Conservation (phyloP, 1,284 basidiomycete species). For the Leccinum ponderosum region DNA sequence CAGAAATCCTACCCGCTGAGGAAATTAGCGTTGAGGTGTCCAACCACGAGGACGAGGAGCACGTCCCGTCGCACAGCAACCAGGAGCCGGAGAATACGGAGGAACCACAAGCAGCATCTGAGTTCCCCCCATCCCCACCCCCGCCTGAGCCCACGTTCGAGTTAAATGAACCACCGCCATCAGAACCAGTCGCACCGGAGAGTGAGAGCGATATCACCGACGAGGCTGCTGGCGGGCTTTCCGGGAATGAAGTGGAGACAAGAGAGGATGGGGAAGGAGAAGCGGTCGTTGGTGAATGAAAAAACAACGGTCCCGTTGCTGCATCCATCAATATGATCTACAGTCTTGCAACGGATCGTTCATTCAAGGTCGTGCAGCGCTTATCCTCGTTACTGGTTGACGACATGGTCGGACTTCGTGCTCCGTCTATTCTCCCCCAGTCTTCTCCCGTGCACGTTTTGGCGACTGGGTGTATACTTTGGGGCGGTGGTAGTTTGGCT, state of each 20-base stretch:
- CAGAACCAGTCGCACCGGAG: conserved; percentile 33
- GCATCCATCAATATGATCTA: not conserved
- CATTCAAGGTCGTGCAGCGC: not conserved
- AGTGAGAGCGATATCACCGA: conserved; percentile 39
- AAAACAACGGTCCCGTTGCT: conserved; percentile 20
- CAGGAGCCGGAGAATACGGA: conserved; percentile 9
- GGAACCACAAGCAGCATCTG: conserved; percentile 11
- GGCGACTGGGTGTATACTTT: not conserved
- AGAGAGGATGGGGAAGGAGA: conserved; percentile 17
- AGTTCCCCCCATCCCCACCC: not conserved
- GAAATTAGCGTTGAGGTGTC: conserved; percentile 6
- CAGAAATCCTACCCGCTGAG: not conserved
- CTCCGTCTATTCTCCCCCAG: conserved; percentile 17
- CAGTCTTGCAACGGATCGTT: not conserved
- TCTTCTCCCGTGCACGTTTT: not conserved
- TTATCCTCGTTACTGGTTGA: conserved; percentile 14
- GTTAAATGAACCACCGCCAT: conserved; percentile 32
- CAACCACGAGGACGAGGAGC: conserved; percentile 7
- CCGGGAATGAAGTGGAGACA: conserved; percentile 17
- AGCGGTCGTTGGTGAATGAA: conserved; percentile 12
- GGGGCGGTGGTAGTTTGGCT: conserved; percentile 4
- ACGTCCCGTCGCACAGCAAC: conserved; percentile 1
- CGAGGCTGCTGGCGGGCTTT: conserved; percentile 22
- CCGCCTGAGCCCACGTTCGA: conserved; percentile 20
- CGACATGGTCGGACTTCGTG: conserved; percentile 11